Evolutionary conservation across 306 rosid genomes (phyloP).

Genomic region (Medicago arabica): DNA sequence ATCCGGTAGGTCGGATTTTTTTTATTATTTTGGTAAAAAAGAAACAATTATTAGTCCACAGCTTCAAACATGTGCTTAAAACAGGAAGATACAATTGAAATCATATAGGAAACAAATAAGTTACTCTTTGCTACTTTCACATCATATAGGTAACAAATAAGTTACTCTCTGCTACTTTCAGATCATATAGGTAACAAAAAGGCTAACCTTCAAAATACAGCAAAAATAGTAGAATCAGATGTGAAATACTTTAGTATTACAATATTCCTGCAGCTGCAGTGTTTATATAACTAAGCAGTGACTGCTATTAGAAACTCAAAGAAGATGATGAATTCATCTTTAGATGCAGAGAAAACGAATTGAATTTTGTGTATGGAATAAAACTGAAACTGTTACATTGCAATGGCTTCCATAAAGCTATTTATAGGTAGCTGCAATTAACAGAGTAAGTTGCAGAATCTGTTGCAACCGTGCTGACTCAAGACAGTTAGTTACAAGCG

Average conservation of each 20-base stretch:
- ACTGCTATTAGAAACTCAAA: background rate
- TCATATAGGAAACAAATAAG: background rate
- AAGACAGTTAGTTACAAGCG: too few relatives aligned
- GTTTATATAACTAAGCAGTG: slow-evolving; percentile 1
- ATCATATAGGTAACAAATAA: background rate
- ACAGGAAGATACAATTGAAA: background rate
- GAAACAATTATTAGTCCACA: background rate
- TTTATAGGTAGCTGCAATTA: too few relatives aligned
- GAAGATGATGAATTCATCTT: too few relatives aligned
- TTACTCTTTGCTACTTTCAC: background rate
- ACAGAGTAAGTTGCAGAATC: too few relatives aligned
- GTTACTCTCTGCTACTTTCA: background rate
- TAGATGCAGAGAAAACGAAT: too few relatives aligned
- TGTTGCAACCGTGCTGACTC: too few relatives aligned
- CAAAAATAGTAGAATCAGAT: background rate
- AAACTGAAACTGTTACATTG: too few relatives aligned
- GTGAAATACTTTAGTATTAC: slow-evolving; percentile 1
- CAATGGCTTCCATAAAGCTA: too few relatives aligned
- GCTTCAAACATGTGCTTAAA: slow-evolving; percentile 4
- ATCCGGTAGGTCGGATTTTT: too few relatives aligned
- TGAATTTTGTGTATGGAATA: too few relatives aligned
- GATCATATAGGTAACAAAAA: background rate
- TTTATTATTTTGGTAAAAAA: background rate
- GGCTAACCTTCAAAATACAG: slow-evolving; percentile 4
- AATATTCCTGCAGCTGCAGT: background rate